A percentile compares a stretch with the other conserved stretches of the same genome.
Evolutionary conservation across 768 basidiomycete genomes (phyloP).

Genomic region (Leccinum ochraceum): DNA sequence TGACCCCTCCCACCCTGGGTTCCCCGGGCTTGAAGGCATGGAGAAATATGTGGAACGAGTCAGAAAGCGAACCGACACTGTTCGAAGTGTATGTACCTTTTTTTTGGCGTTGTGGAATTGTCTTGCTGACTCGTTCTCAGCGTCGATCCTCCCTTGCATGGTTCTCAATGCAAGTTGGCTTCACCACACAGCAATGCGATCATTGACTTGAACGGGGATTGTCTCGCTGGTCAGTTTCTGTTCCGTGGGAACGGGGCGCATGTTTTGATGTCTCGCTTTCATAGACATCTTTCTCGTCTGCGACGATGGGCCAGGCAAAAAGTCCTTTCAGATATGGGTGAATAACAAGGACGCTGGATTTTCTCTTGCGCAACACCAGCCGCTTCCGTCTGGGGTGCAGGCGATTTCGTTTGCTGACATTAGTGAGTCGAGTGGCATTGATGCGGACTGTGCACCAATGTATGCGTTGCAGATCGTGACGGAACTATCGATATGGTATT

Average conservation of each 20-base stretch:
- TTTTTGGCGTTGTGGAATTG: background rate
- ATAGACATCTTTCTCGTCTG: constrained; percentile 91
- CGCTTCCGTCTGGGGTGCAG: constrained; percentile 75
- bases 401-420: constrained; percentile 89
- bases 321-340: constrained; percentile 89
- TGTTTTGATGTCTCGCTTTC: constrained; percentile 7
- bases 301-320: constrained; percentile 55
- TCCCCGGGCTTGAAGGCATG: constrained; percentile 59
- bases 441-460: background rate
- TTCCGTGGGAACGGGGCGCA: background rate
- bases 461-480: constrained; percentile 69
- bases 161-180: constrained; percentile 70
- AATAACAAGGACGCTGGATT: constrained; percentile 83
- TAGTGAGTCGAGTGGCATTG: constrained; percentile 46
- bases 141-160: constrained; percentile 57
- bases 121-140: constrained; percentile 37
- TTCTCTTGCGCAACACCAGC: constrained; percentile 61
- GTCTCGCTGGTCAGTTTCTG: constrained; percentile 68
- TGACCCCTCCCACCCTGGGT: constrained; percentile 42
- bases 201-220: constrained; percentile 94
- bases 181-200: constrained; percentile 95
- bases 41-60: constrained; percentile 77
- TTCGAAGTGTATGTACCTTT: constrained; percentile 62
- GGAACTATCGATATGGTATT: constrained; percentile 97
- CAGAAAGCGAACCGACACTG: constrained; percentile 49